Evolutionary conservation across 2,329 filamentous ascomycete species (phyloP).

Genomic region (Amesomyces nigricolor): DNA sequence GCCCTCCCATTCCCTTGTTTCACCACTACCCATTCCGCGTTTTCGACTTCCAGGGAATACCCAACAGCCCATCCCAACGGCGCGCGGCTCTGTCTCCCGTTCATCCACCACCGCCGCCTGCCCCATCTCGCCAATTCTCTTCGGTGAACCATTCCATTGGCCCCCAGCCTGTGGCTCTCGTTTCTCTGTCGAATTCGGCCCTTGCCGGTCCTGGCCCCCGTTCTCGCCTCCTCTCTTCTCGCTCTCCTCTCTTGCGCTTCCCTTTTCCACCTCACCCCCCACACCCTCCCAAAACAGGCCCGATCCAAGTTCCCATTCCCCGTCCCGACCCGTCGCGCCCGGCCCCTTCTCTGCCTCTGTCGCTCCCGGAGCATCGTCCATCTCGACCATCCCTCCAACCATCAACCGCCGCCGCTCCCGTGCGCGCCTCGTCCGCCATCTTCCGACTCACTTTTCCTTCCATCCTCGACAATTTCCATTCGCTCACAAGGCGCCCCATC

Average conservation of each 20-base stretch:
- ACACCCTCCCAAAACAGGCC: slow-evolving; percentile 27
- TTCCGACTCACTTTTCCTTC: not conserved
- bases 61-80: not conserved
- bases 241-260: not conserved
- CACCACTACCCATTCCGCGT: not conserved
- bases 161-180: not conserved
- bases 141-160: not conserved
- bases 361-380: slow-evolving; percentile 2
- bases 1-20: not conserved
- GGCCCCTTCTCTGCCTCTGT: slow-evolving; percentile 3
- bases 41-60: too few species aligned
- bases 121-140: not conserved
- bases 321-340: slow-evolving; percentile 15
- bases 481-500: not conserved
- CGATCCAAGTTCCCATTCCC: slow-evolving; percentile 11
- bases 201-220: slow-evolving; percentile 1
- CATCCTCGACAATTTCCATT: not conserved
- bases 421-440: not conserved
- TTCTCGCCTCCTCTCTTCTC: not conserved
- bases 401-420: not conserved
- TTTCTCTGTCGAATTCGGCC: slow-evolving; percentile 4
- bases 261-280: slow-evolving; percentile 14
- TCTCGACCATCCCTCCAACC: not conserved
- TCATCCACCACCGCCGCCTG: not conserved
- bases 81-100: not conserved